Base-by-base conservation (phyloP, 768 basidiomycete species). In the Trametes punicea region DNA sequence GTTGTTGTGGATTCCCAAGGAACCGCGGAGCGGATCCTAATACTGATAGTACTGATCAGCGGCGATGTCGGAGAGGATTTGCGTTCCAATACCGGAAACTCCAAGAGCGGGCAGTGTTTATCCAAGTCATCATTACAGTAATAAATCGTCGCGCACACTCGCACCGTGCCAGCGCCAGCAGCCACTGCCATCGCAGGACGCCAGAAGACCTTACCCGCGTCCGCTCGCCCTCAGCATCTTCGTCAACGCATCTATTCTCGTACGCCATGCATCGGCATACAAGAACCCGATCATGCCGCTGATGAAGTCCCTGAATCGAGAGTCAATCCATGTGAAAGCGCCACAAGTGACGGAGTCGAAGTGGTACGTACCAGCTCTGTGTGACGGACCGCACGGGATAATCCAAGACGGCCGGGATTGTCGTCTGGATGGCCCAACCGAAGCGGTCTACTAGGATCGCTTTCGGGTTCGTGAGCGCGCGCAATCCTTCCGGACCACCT, bases 401-500 rank as follows among this genome's bases (percentile, higher is more conserved):
- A 66, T 94, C 92, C 27, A 99, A 74, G 1, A 86, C 85, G 41
- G 79, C 79, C 0, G 97, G 97, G 57, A 99, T 97, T 10, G 70
- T 73, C 0, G 97, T 99, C 68, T 93, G 85, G 39, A 95, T 76
- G 40, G 87, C 67, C 30, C 85, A 84, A 52, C 93, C 91, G 81
- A 88, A 93, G 44, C 90, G 81, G 70, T 99, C 97, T 16, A 81
- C 76, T 51, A 91, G 82, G 46, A 99, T 83, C 13, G 88, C 88
- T 69, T 99, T 99, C 49, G 88, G 78, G 65, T 90, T 93, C 41
- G 92, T 94, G 36, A 99, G 74, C 1, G 88, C 77, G 25, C 93
- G 84, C 38, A 99, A 78, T 34, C 97, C 97, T 74, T 99, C 97
- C 1, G 91, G 87, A 23, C 97, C 97, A 62, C 88, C 93, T 92